Evolutionary conservation across 2,329 filamentous ascomycete species (phyloP).

Genomic region (Orbilia oligospora): DNA sequence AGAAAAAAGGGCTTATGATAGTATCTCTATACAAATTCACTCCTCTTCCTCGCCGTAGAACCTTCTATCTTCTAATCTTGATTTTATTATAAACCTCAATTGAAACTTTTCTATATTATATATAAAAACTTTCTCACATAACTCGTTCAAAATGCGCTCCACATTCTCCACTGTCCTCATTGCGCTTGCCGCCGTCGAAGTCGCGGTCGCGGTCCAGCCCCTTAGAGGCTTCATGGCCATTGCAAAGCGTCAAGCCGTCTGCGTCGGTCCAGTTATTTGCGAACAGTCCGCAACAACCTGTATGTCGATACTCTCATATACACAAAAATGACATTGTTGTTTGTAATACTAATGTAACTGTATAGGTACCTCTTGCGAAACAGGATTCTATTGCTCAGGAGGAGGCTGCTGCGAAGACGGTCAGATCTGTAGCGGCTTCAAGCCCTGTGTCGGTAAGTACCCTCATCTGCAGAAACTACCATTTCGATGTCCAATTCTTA

Average conservation of each 20-base stretch:
- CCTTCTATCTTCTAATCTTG: not conserved
- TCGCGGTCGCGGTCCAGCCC: constrained; percentile 30
- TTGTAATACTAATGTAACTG: not conserved
- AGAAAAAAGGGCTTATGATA: not conserved
- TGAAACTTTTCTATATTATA: not conserved
- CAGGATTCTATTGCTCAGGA: constrained; percentile 49
- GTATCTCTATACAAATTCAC: not conserved
- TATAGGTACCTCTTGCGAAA: constrained; percentile 42
- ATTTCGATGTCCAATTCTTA: not conserved
- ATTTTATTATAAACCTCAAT: no score
- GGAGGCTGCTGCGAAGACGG: constrained; percentile 49
- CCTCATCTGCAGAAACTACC: not conserved
- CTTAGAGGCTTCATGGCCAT: constrained; percentile 30
- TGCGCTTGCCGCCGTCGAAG: constrained; percentile 6
- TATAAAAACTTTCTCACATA: not conserved
- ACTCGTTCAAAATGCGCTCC: constrained; percentile 5
- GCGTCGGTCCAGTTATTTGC: constrained; percentile 49
- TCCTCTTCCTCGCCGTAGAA: not conserved
- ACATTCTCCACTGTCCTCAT: constrained; percentile 32
- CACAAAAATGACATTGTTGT: not conserved
- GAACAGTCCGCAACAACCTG: constrained; percentile 19
- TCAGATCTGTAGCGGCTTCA: constrained; percentile 44
- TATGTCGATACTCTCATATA: constrained; percentile 9
- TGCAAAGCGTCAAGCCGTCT: constrained; percentile 42
- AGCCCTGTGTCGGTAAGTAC: constrained; percentile 53